phyloP scores from a whole-genome alignment of 202 grass and related monocot genomes.

The Alloteropsis angusta region DNA sequence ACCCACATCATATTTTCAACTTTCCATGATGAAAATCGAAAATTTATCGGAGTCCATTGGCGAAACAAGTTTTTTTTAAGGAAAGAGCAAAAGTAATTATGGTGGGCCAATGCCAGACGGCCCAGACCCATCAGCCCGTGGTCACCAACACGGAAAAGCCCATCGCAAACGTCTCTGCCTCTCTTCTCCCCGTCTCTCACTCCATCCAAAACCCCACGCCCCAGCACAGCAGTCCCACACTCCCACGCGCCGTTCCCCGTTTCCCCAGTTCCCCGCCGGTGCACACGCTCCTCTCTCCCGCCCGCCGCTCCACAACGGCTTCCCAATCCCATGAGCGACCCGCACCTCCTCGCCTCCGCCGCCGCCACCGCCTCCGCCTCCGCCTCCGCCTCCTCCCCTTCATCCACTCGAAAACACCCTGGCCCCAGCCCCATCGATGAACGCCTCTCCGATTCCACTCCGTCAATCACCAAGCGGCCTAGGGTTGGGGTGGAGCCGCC shows the following conservation, averaged over 20 bases:
- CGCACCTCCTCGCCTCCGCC: not conserved
- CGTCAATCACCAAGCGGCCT: conserved; percentile 22
- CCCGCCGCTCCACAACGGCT: not conserved
- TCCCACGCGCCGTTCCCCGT: not conserved
- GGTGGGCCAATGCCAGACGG: not conserved
- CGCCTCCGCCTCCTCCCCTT: not conserved
- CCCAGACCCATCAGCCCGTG: not conserved
- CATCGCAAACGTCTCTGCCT: not conserved
- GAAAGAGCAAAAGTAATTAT: not conserved
- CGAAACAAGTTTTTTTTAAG: too few species aligned
- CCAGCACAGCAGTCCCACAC: not conserved
- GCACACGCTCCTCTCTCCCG: not conserved
- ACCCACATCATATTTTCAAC: too few species aligned
- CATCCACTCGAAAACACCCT: not conserved
- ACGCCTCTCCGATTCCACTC: not conserved
- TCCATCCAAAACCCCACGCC: not conserved
- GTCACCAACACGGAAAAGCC: not conserved
- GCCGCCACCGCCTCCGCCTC: not conserved
- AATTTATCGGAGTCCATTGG: not conserved
- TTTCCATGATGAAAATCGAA: not conserved
- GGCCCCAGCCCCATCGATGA: conserved; percentile 21
- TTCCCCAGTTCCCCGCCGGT: conserved; percentile 24
- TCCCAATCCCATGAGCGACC: conserved; percentile 12
- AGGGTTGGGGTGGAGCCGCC: conserved; percentile 31
- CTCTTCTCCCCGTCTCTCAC: not conserved